Base-by-base conservation (phyloP, 805 yeast species). In the Yarrowia keelungensis region DNA sequence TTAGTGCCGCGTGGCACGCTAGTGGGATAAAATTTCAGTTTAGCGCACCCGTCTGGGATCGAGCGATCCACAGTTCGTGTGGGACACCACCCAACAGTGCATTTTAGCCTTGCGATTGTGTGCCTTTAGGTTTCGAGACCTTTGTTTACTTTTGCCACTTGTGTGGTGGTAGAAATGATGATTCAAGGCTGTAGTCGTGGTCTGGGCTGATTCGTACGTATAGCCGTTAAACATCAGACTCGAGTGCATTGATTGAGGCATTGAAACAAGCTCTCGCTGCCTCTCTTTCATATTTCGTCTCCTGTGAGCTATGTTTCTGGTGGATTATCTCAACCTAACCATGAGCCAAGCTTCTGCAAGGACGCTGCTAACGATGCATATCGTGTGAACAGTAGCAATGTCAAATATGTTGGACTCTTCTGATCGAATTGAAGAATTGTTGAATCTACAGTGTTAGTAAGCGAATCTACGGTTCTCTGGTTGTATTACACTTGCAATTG, bases 401-500 rank as follows among this genome's bases (percentile, higher is more conserved):
- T 42, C 46, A 42, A n/a, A 42, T 42, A 42, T 42, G 46, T 43
- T 43, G 47, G 47, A 9, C 32, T 26, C 32, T 26, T 26, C 7
- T 26, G 32, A 26, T 5, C 7, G 32, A 5, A 26, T 26, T 26
- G 32, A 26, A 5, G 2, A 8, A 38, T 38, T 38, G 39, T 1
- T 38, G 32, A 38, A 1, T 15, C 16, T 7, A 41, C 16, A 16
- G 14, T 3, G 8, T 46, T 46, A 19, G 16, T 22, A 46, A 11
- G 16, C 35, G n/a, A 46, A 8, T 50, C 54, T 9, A 50, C 39
- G 1, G 8, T 7, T 32, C 39, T 49, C 54, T 8, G 4, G 35
- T 50, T 5, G 54, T 36, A 53, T 53, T 53, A 51, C 56, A 51
- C 62, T 10, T 56, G 62, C 62, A 58, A 59, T 43, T 12, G 41